Evolutionary conservation across 139 green algal genomes (phyloP).

Genomic region (Ettlia oleoabundans): DNA sequence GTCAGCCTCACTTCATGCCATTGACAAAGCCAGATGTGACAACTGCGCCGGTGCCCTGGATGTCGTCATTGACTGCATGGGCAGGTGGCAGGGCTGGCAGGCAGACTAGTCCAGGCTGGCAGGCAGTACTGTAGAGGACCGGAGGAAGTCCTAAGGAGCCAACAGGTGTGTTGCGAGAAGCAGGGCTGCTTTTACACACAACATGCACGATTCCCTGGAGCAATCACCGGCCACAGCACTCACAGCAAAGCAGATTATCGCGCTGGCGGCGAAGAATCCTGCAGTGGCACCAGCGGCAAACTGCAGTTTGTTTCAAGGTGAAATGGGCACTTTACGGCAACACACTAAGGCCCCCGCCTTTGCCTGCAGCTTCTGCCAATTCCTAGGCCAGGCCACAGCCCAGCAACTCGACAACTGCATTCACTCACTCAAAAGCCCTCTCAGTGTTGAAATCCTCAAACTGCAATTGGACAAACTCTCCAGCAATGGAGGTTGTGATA

Average conservation of each 20-base stretch:
- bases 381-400: too few relatives aligned
- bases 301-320: too few relatives aligned
- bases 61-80: slow-evolving; percentile 89
- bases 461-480: slow-evolving; percentile 50
- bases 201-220: too few relatives aligned
- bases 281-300: too few relatives aligned
- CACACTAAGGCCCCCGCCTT: too few relatives aligned
- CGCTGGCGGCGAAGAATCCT: slow-evolving; percentile 65
- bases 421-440: not conserved
- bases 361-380: too few relatives aligned
- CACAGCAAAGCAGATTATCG: slow-evolving; percentile 61
- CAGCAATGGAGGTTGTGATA: not conserved
- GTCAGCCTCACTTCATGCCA: slow-evolving; percentile 46
- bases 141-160: too few relatives aligned
- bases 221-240: not conserved
- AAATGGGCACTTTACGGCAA: too few relatives aligned
- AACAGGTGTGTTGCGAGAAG: too few relatives aligned
- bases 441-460: slow-evolving; percentile 91
- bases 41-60: slow-evolving; percentile 66
- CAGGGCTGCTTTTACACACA: too few relatives aligned
- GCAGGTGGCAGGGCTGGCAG: slow-evolving; percentile 29
- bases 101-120: slow-evolving; percentile 17
- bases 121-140: too few relatives aligned
- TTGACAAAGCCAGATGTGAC: slow-evolving; percentile 60
- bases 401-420: not conserved